Conservation (phyloP, 1,139 yeast genomes). For the Hansenula sp. region DNA sequence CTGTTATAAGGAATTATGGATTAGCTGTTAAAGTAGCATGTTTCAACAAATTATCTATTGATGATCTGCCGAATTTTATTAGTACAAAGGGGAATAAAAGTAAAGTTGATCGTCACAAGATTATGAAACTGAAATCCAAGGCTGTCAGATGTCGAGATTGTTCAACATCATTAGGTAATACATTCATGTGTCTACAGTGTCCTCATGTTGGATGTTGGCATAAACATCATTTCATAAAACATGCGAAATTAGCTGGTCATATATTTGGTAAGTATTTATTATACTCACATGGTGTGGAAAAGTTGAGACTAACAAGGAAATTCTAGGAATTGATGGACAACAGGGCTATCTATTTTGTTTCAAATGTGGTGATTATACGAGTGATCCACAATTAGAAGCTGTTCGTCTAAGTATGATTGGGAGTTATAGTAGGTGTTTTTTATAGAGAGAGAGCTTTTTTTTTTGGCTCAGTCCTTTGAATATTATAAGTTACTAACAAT, state of each 20-base stretch:
- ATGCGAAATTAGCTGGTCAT: constrained; percentile 62
- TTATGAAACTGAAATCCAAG: constrained; percentile 36
- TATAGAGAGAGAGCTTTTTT: background rate
- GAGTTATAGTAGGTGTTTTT: background rate
- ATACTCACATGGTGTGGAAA: background rate
- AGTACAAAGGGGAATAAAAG: constrained; percentile 21
- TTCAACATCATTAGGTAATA: constrained; percentile 21
- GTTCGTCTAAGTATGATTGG: constrained; percentile 29
- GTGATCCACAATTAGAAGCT: constrained; percentile 52
- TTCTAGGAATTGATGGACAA: constrained; percentile 41
- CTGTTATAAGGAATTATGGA: constrained; percentile 52
- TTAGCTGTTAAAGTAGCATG: constrained; percentile 50
- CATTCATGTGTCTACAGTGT: constrained; percentile 77
- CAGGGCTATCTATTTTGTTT: constrained; percentile 69
- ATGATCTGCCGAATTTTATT: constrained; percentile 18
- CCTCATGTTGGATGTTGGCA: constrained; percentile 74
- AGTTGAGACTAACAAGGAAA: background rate
- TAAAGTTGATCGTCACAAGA: constrained; percentile 31
- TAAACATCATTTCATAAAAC: constrained; percentile 54
- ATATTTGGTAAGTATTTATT: constrained; percentile 48
- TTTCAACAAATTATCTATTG: constrained; percentile 24
- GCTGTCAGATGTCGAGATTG: constrained; percentile 52
- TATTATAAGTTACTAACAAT: constrained; percentile 9
- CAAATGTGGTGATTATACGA: constrained; percentile 68
- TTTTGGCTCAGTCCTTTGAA: too few relatives aligned